Evolutionary conservation across 2,329 filamentous ascomycete species (phyloP).

Genomic region (Ophiostoma australiae): DNA sequence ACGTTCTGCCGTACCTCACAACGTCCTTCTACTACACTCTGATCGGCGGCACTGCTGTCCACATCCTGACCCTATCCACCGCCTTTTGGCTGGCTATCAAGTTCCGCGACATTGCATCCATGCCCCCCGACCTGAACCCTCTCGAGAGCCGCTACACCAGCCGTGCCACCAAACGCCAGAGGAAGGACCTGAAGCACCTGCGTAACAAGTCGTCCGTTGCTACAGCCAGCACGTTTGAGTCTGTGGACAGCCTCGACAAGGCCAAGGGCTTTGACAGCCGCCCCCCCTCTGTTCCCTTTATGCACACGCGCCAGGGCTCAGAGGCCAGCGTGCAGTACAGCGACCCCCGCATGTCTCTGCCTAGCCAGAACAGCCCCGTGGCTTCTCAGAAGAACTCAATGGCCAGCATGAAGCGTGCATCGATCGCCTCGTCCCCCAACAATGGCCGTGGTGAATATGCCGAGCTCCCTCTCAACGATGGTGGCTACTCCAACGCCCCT

Average conservation of each 20-base stretch:
- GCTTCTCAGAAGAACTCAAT: slow-evolving; percentile 39
- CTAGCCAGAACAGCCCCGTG: slow-evolving; percentile 47
- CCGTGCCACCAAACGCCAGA: slow-evolving; percentile 29
- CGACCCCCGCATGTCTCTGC: slow-evolving; percentile 52
- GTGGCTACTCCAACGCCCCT: slow-evolving; percentile 30
- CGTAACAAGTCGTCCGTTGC: slow-evolving; percentile 60
- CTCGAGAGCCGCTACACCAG: slow-evolving; percentile 80
- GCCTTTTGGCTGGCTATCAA: slow-evolving; percentile 70
- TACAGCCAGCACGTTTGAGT: slow-evolving; percentile 39
- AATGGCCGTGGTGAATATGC: slow-evolving; percentile 41
- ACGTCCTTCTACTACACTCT: slow-evolving; percentile 64
- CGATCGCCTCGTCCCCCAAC: slow-evolving; percentile 33
- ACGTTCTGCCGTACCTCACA: slow-evolving; percentile 55
- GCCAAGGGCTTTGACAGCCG: slow-evolving; percentile 44
- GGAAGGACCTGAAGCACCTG: slow-evolving; percentile 52
- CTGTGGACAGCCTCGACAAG: slow-evolving; percentile 46
- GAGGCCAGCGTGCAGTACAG: slow-evolving; percentile 44
- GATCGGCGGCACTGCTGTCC: slow-evolving; percentile 59
- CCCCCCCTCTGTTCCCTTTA: slow-evolving; percentile 65
- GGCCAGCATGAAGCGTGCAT: slow-evolving; percentile 41
- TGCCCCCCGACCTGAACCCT: slow-evolving; percentile 94
- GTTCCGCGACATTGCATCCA: slow-evolving; percentile 73
- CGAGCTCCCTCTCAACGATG: slow-evolving; percentile 46
- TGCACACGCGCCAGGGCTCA: slow-evolving; percentile 67
- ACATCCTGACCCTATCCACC: slow-evolving; percentile 63